phyloP scores from a whole-genome alignment of 805 yeast species.

The Cyberlindnera bimundalis region DNA sequence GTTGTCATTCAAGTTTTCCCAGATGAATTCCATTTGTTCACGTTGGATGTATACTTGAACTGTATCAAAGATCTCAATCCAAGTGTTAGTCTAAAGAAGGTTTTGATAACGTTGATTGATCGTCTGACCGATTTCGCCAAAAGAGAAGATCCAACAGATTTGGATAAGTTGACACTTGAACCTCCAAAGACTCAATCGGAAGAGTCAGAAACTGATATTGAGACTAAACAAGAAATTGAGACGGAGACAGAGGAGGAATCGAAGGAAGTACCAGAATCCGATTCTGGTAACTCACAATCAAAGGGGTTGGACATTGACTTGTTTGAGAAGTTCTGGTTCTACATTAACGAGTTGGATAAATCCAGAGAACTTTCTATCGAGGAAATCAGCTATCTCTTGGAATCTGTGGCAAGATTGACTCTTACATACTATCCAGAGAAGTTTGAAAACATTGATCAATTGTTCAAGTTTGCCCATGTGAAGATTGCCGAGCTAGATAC shows the following conservation, averaged over 20 bases:
- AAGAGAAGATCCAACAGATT: constrained; percentile 32
- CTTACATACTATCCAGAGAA: constrained; percentile 64
- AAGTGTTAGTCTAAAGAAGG: constrained; percentile 59
- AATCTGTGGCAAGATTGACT: constrained; percentile 61
- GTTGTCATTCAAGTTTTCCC: constrained; percentile 94
- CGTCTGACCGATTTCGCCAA: constrained; percentile 57
- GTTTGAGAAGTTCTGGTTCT: constrained; percentile 65
- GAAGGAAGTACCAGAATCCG: constrained; percentile 10
- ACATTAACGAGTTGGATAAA: constrained; percentile 52
- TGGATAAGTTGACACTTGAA: constrained; percentile 19
- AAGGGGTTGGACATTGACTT: constrained; percentile 30
- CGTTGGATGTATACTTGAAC: constrained; percentile 63
- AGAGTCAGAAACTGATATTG: constrained; percentile 5
- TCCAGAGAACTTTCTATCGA: constrained; percentile 60
- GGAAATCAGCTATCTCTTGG: constrained; percentile 61
- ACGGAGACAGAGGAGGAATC: constrained; percentile 11
- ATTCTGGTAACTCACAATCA: constrained; percentile 12
- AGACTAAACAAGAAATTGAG: neutral
- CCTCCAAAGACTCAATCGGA: no score
- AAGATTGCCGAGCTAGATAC: constrained; percentile 35
- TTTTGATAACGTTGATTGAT: constrained; percentile 68
- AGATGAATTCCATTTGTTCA: constrained; percentile 79
- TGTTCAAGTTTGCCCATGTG: constrained; percentile 52
- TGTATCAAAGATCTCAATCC: constrained; percentile 69
- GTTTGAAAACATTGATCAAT: constrained; percentile 53